phyloP scores from a whole-genome alignment of 768 basidiomycete species.

The Xanthoconium stramineum region DNA sequence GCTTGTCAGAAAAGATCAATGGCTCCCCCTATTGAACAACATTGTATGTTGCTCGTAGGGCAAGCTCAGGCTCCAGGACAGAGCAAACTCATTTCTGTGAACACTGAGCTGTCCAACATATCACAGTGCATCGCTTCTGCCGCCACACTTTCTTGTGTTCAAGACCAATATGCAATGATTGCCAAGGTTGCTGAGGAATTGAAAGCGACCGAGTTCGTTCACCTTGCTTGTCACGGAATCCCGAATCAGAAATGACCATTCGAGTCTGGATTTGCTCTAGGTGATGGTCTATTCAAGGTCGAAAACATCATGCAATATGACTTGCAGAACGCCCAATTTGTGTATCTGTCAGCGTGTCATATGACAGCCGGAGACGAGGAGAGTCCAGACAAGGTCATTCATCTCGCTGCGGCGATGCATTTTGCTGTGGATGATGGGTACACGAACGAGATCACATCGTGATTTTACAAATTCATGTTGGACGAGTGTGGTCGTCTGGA shows the following conservation, averaged over 20 bases:
- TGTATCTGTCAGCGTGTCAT: constrained; percentile 27
- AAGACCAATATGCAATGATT: background rate
- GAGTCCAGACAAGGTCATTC: no score
- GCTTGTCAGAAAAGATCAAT: background rate
- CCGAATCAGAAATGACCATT: constrained; percentile 12
- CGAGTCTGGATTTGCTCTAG: constrained; percentile 15
- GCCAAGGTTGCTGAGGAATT: background rate
- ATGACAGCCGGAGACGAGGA: background rate
- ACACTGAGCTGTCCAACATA: background rate
- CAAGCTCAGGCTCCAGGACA: background rate
- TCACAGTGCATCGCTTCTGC: background rate
- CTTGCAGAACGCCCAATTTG: constrained; percentile 4
- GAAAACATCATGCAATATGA: constrained; percentile 2
- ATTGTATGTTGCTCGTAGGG: constrained; percentile 1
- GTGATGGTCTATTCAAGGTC: background rate
- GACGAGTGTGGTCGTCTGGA: background rate
- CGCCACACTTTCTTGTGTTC: background rate
- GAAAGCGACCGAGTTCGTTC: background rate
- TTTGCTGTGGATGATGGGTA: background rate
- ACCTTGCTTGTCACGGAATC: constrained; percentile 24
- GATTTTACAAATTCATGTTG: no score
- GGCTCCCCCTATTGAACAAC: background rate
- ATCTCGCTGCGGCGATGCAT: no score
- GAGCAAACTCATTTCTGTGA: no score
- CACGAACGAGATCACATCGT: no score